These are phyloP conservation scores for Trematosphaeria pertusa DNA, from an alignment of 2,329 filamentous ascomycete species.

Conservation along the genomic window DNA sequence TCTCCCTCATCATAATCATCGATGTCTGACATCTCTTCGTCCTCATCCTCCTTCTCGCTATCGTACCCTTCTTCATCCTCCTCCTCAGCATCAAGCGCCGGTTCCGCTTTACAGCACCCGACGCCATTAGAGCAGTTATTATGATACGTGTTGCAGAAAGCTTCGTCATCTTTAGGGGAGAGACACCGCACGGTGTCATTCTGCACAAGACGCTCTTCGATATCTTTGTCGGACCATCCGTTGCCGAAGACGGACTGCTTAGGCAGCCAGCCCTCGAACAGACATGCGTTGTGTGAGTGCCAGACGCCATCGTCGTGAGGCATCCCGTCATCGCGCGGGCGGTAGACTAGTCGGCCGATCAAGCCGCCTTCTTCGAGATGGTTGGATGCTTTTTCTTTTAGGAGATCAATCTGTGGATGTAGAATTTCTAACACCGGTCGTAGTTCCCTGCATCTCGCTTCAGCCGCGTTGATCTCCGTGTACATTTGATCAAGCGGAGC, in stretches of 20 bases:
- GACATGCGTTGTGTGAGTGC: neutral
- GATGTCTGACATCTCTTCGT: no score
- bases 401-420: neutral
- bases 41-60: no score
- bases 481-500: neutral
- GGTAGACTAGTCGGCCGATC: neutral
- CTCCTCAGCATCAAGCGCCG: neutral
- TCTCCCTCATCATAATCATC: no score
- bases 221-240: neutral
- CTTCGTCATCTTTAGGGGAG: neutral
- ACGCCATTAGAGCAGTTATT: neutral
- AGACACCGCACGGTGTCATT: neutral
- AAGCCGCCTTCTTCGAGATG: no score
- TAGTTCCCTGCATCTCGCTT: neutral
- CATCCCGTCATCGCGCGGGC: neutral
- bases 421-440: neutral
- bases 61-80: neutral
- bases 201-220: neutral
- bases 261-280: neutral
- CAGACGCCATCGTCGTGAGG: neutral
- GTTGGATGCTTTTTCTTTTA: no score
- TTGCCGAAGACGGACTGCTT: neutral
- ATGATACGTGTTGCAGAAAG: conserved; percentile 1
- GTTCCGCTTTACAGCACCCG: neutral
- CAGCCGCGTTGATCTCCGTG: neutral